A percentile compares a stretch with the other conserved stretches of the same genome.
phyloP scores from a whole-genome alignment of 768 basidiomycete genomes.

The Lyophyllum semitale region DNA sequence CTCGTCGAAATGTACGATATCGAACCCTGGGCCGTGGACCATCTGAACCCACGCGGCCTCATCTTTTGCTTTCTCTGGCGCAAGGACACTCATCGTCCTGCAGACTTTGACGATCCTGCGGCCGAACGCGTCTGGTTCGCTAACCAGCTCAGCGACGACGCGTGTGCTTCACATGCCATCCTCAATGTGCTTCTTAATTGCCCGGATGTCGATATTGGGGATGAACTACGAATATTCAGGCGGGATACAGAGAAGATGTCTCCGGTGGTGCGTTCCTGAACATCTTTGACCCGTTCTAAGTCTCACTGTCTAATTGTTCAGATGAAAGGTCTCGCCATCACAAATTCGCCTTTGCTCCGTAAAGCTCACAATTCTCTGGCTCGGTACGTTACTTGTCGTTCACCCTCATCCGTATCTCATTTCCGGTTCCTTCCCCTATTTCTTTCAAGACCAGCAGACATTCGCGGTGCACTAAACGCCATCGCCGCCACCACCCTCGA shows the following conservation, averaged over 20 bases:
- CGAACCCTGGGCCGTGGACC: slow-evolving; percentile 64
- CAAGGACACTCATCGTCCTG: slow-evolving; percentile 46
- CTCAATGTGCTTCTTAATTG: slow-evolving; percentile 64
- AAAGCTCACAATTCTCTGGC: slow-evolving; percentile 61
- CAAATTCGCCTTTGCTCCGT: slow-evolving; percentile 56
- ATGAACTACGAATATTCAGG: slow-evolving; percentile 43
- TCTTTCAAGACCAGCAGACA: slow-evolving; percentile 51
- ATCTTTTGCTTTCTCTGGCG: slow-evolving; percentile 66
- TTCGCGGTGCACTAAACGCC: slow-evolving; percentile 52
- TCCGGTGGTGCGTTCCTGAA: slow-evolving; percentile 46
- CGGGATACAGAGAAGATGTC: slow-evolving; percentile 57
- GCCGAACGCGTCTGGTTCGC: slow-evolving; percentile 67
- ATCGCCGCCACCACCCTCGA: slow-evolving; percentile 47
- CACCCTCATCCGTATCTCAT: too few species aligned
- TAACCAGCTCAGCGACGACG: slow-evolving; percentile 67
- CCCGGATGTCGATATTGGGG: slow-evolving; percentile 49
- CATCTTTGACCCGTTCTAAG: slow-evolving; percentile 1
- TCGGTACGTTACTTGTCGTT: slow-evolving; percentile 38
- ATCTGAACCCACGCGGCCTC: slow-evolving; percentile 57
- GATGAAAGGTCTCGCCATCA: slow-evolving; percentile 68
- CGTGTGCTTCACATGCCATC: slow-evolving; percentile 64
- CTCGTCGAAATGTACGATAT: slow-evolving; percentile 64
- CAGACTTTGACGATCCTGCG: slow-evolving; percentile 53
- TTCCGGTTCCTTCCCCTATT: neutral
- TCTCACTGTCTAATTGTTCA: slow-evolving; percentile 21